A percentile compares a stretch with the other conserved stretches of the same genome.
phyloP scores from a whole-genome alignment of 2,329 filamentous ascomycete species.

The Onygena corvina region DNA sequence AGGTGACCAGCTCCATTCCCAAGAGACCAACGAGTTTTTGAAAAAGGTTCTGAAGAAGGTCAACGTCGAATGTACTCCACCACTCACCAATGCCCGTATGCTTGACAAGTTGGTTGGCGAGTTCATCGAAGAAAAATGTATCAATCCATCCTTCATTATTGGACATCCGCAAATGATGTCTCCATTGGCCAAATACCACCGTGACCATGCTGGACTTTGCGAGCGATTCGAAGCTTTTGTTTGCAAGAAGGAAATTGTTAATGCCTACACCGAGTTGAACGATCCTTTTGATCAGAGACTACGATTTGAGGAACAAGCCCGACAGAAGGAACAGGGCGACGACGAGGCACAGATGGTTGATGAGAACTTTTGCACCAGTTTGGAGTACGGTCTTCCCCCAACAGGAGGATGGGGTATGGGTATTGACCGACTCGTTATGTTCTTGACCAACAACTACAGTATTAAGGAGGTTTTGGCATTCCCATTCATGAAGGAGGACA shows the following conservation, averaged over 20 bases:
- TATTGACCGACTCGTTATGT: constrained; percentile 88
- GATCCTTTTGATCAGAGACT: constrained; percentile 89
- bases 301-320: constrained; percentile 86
- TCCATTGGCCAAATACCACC: constrained; percentile 90
- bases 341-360: constrained; percentile 94
- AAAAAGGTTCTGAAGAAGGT: constrained; percentile 73
- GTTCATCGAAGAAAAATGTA: constrained; percentile 85
- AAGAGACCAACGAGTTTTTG: constrained; percentile 81
- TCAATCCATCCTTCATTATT: constrained; percentile 85
- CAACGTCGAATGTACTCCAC: constrained; percentile 78
- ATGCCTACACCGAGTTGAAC: constrained; percentile 96
- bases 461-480: constrained; percentile 96
- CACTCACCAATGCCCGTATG: constrained; percentile 88
- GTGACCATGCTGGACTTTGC: constrained; percentile 67
- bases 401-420: constrained; percentile 96
- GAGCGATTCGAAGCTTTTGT: constrained; percentile 98
- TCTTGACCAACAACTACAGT: constrained; percentile 86
- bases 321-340: constrained; percentile 91
- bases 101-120: constrained; percentile 89
- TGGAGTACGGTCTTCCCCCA: constrained; percentile 84
- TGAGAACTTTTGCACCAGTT: constrained; percentile 81
- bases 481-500: constrained; percentile 94
- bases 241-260: constrained; percentile 92
- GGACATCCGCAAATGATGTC: constrained; percentile 86
- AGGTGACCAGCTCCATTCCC: constrained; percentile 75